These are phyloP conservation scores for Trichoderma gracile DNA, from an alignment of 2,329 filamentous ascomycete genomes.

Conservation along the genomic window DNA sequence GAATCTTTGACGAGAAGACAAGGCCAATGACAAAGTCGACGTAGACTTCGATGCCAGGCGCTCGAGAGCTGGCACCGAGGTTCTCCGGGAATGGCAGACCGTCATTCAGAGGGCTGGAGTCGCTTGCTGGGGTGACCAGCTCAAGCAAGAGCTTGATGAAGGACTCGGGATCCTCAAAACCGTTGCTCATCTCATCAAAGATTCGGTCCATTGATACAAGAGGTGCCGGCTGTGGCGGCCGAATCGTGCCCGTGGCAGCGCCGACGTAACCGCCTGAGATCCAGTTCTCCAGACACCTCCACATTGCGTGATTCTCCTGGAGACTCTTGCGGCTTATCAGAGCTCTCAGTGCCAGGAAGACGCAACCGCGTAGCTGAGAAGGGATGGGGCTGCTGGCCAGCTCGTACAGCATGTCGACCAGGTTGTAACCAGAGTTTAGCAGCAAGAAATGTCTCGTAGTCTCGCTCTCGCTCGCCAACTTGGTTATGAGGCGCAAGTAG, in stretches of 20 bases:
- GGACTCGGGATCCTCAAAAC: constrained; percentile 82
- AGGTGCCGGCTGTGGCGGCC: constrained; percentile 37
- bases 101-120: constrained; percentile 66
- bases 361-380: constrained; percentile 75
- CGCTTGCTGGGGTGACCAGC: constrained; percentile 66
- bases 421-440: constrained; percentile 61
- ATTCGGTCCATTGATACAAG: constrained; percentile 60
- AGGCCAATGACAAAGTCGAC: constrained; percentile 86
- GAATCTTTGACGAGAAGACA: constrained; percentile 68
- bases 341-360: constrained; percentile 75
- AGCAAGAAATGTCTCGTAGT: constrained; percentile 73
- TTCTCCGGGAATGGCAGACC: constrained; percentile 82
- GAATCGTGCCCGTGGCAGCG: constrained; percentile 38
- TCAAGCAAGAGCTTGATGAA: constrained; percentile 77
- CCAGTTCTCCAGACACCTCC: constrained; percentile 79
- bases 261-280: constrained; percentile 61
- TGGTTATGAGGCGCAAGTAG: constrained; percentile 84
- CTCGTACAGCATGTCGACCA: constrained; percentile 74
- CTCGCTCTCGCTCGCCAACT: constrained; percentile 74
- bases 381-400: constrained; percentile 77
- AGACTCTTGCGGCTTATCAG: constrained; percentile 73
- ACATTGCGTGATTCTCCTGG: constrained; percentile 70
- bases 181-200: constrained; percentile 71
- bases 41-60: constrained; percentile 85
- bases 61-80: constrained; percentile 72